phyloP scores from a whole-genome alignment of 352 stramenopile genomes.

The Peronospora farinosa region DNA sequence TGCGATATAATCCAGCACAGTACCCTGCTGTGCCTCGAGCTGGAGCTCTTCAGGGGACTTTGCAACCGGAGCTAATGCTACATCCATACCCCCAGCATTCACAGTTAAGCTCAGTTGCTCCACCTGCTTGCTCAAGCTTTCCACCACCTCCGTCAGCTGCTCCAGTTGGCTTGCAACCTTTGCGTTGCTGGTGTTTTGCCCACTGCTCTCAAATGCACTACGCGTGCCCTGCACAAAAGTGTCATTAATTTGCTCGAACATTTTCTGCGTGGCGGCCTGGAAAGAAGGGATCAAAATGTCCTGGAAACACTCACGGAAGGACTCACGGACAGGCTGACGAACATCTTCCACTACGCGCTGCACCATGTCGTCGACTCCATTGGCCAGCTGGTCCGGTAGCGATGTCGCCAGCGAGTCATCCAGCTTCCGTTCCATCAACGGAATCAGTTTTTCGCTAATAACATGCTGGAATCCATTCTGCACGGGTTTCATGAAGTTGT shows the following conservation, averaged over 20 bases:
- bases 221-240: constrained; percentile 72
- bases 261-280: constrained; percentile 81
- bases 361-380: constrained; percentile 64
- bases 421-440: constrained; percentile 68
- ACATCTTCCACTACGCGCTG: constrained; percentile 74
- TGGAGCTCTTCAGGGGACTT: constrained; percentile 46
- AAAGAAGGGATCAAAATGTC: constrained; percentile 85
- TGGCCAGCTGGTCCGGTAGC: constrained; percentile 55
- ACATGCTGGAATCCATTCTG: constrained; percentile 73
- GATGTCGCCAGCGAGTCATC: constrained; percentile 49
- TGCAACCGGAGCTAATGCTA: constrained; percentile 13
- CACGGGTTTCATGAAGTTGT: constrained; percentile 85
- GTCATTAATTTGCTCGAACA: constrained; percentile 86
- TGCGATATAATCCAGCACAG: constrained; percentile 41
- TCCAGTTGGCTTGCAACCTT: constrained; percentile 57
- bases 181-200: constrained; percentile 45
- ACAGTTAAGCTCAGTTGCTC: constrained; percentile 37
- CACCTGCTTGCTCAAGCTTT: constrained; percentile 56
- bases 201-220: constrained; percentile 52
- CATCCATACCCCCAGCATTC: constrained; percentile 21
- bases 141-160: constrained; percentile 57
- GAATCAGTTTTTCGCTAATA: constrained; percentile 64
- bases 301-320: constrained; percentile 82
- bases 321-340: constrained; percentile 70
- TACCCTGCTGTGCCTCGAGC: constrained; percentile 54